phyloP scores from a whole-genome alignment of 441 rosid genomes.

The Arabidopsis lyrata region DNA sequence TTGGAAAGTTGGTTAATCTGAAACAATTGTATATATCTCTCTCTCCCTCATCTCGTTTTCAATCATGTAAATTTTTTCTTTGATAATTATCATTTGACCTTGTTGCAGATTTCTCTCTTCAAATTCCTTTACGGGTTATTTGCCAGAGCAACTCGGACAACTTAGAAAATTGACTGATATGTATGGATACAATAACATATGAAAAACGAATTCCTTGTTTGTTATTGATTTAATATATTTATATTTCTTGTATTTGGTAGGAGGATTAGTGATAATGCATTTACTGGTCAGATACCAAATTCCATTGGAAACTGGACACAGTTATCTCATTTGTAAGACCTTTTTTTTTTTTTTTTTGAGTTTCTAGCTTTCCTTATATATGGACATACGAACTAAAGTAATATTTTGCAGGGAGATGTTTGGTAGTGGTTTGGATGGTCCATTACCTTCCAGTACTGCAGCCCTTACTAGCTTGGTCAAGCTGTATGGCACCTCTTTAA shows the following conservation, averaged over 20 bases:
- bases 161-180: slow-evolving; percentile 42
- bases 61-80: not conserved
- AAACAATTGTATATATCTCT: slow-evolving; percentile 61
- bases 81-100: not conserved
- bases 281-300: slow-evolving; percentile 71
- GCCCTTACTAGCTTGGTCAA: slow-evolving; percentile 29
- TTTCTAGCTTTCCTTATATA: not conserved
- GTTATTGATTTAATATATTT: not conserved
- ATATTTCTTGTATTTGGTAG: slow-evolving; percentile 43
- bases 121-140: slow-evolving; percentile 68
- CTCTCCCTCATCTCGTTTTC: not conserved
- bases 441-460: slow-evolving; percentile 68
- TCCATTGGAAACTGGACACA: slow-evolving; percentile 66
- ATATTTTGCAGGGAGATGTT: slow-evolving; percentile 59
- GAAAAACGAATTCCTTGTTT: no score
- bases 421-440: slow-evolving; percentile 75
- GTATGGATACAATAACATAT: no score
- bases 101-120: slow-evolving; percentile 44
- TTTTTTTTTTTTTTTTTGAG: not conserved
- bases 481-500: not conserved
- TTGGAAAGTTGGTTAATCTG: slow-evolving; percentile 61
- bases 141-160: slow-evolving; percentile 57
- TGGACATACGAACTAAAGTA: not conserved
- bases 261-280: slow-evolving; percentile 74
- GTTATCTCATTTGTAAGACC: slow-evolving; percentile 62